Percentiles rank a stretch among this genome's conserved stretches.
phyloP scores from a whole-genome alignment of 2,329 filamentous ascomycete species.

The Ciborinia camelliae region DNA sequence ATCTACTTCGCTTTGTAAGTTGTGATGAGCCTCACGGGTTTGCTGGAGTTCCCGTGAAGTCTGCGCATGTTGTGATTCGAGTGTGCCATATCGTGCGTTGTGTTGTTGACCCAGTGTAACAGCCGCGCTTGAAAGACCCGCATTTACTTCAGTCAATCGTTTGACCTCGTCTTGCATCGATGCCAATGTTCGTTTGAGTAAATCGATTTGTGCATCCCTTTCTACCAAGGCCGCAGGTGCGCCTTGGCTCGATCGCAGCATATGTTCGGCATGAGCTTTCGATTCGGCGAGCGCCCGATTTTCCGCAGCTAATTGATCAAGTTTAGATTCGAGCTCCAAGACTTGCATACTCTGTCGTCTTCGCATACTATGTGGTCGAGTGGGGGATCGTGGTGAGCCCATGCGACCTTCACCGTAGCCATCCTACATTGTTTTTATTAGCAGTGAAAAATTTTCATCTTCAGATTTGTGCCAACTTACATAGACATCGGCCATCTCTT shows the following conservation, averaged over 20 bases:
- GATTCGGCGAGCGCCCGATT: slow-evolving; percentile 77
- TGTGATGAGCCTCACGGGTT: slow-evolving; percentile 59
- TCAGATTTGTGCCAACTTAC: slow-evolving; percentile 56
- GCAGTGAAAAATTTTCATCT: slow-evolving; percentile 28
- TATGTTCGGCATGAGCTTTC: slow-evolving; percentile 65
- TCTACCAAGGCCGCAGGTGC: slow-evolving; percentile 71
- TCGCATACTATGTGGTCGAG: slow-evolving; percentile 90
- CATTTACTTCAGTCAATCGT: slow-evolving; percentile 78
- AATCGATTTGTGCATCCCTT: slow-evolving; percentile 82
- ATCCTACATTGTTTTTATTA: slow-evolving; percentile 57
- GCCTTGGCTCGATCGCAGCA: slow-evolving; percentile 56
- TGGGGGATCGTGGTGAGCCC: slow-evolving; percentile 86
- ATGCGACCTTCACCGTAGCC: slow-evolving; percentile 86
- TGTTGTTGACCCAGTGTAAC: slow-evolving; percentile 72
- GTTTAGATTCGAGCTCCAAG: slow-evolving; percentile 79
- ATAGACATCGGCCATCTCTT: slow-evolving; percentile 89
- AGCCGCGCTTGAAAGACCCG: slow-evolving; percentile 73
- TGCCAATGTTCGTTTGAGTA: slow-evolving; percentile 73
- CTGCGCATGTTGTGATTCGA: slow-evolving; percentile 65
- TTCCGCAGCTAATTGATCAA: slow-evolving; percentile 82
- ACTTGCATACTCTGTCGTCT: slow-evolving; percentile 97
- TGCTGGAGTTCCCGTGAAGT: slow-evolving; percentile 67
- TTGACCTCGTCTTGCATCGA: slow-evolving; percentile 79
- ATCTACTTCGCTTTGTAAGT: slow-evolving; percentile 61
- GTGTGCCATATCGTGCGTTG: slow-evolving; percentile 63